These are phyloP conservation scores for Ogataea nonfermentans DNA, from an alignment of 805 yeast genomes.

Conservation along the genomic window DNA sequence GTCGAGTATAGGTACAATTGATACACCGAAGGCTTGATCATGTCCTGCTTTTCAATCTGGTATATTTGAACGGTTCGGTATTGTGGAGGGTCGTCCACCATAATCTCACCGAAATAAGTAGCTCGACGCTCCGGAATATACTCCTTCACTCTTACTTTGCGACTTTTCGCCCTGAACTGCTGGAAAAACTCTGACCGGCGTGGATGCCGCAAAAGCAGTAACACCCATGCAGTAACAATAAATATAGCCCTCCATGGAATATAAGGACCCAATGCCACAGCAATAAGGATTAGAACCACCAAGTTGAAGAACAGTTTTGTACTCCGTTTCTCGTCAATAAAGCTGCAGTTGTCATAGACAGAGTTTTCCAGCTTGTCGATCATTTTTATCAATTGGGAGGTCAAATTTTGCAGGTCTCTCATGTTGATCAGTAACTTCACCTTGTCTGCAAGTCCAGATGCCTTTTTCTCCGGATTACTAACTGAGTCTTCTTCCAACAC, in stretches of 20 bases:
- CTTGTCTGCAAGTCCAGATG: slow-evolving; percentile 25
- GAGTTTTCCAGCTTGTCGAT: slow-evolving; percentile 53
- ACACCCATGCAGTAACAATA: slow-evolving; percentile 57
- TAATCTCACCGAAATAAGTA: slow-evolving; percentile 32
- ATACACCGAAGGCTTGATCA: slow-evolving; percentile 57
- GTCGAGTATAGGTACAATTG: slow-evolving; percentile 55
- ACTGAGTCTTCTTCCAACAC: slow-evolving; percentile 14
- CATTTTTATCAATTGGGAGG: slow-evolving; percentile 50
- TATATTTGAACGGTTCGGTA: slow-evolving; percentile 66
- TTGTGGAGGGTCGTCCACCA: slow-evolving; percentile 71
- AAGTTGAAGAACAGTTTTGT: slow-evolving; percentile 55
- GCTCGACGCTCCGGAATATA: slow-evolving; percentile 4
- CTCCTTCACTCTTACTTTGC: slow-evolving; percentile 14
- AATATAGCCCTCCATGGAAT: slow-evolving; percentile 66
- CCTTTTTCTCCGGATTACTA: slow-evolving; percentile 8
- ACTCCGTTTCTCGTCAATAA: slow-evolving; percentile 64
- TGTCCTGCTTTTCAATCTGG: slow-evolving; percentile 68
- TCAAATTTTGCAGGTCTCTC: slow-evolving; percentile 69
- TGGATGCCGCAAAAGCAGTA: slow-evolving; percentile 60
- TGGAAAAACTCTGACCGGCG: slow-evolving; percentile 26
- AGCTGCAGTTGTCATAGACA: slow-evolving; percentile 63
- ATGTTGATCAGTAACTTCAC: slow-evolving; percentile 54
- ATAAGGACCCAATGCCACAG: slow-evolving; percentile 45
- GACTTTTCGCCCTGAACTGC: slow-evolving; percentile 34
- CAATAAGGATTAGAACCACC: slow-evolving; percentile 37